A percentile compares a stretch with the other conserved stretches of the same genome.
Evolutionary conservation across 2,329 filamentous ascomycete genomes (phyloP).

Genomic region (Graphilbum sp.): DNA sequence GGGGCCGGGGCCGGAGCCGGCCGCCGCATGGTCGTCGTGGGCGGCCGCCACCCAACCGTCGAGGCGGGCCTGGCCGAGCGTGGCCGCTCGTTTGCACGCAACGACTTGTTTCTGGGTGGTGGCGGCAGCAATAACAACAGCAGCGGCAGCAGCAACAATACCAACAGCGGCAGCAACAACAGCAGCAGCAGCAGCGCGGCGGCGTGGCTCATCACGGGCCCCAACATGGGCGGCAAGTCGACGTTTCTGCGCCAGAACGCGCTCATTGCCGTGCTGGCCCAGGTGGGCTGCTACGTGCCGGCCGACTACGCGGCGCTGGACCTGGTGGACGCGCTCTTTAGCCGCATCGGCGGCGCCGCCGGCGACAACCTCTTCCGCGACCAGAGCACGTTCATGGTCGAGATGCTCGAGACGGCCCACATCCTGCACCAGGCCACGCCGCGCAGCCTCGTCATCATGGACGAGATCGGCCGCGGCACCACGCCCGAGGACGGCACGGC

Average conservation of each 20-base stretch:
- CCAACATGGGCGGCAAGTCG: slow-evolving; percentile 98
- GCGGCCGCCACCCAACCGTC: slow-evolving; percentile 83
- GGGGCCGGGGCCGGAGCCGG: slow-evolving; percentile 21
- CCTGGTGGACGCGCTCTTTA: slow-evolving; percentile 91
- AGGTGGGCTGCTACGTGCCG: slow-evolving; percentile 84
- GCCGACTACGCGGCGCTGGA: slow-evolving; percentile 74
- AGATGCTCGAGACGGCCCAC: slow-evolving; percentile 91
- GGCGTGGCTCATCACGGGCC: slow-evolving; percentile 57
- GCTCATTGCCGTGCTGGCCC: slow-evolving; percentile 81
- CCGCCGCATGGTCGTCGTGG: slow-evolving; percentile 52
- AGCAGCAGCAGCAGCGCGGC: no score
- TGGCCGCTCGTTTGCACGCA: slow-evolving; percentile 45
- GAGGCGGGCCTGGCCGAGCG: slow-evolving; percentile 65
- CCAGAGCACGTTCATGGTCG: slow-evolving; percentile 98
- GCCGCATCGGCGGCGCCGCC: slow-evolving; percentile 67
- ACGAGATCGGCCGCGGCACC: slow-evolving; percentile 89
- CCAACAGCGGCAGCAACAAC: no score
- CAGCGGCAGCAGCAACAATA: no score
- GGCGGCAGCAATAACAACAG: no score
- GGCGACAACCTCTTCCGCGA: slow-evolving; percentile 78
- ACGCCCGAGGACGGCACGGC: slow-evolving; percentile 85
- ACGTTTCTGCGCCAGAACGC: slow-evolving; percentile 95
- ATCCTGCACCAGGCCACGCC: slow-evolving; percentile 76
- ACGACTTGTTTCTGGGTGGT: slow-evolving; percentile 48
- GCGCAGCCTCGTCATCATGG: slow-evolving; percentile 90